phyloP scores from a whole-genome alignment of 345 rosid species.

The Luvunga scandens region DNA sequence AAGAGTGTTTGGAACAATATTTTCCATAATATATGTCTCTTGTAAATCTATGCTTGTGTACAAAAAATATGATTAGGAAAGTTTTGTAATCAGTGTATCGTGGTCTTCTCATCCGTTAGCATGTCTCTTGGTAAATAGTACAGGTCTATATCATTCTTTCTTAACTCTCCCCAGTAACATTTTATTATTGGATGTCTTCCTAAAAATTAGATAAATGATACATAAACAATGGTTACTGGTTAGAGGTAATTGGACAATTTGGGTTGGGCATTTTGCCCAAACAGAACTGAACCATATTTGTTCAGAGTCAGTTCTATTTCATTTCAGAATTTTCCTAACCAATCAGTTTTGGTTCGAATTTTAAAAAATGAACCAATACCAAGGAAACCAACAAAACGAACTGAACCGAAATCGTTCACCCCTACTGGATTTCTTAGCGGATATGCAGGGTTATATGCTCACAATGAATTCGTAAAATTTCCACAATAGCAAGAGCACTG shows the following conservation, averaged over 20 bases:
- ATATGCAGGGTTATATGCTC: not conserved
- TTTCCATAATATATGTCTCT: conserved; percentile 36
- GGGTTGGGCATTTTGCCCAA: not conserved
- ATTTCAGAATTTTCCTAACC: not conserved
- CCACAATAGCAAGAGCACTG: not conserved
- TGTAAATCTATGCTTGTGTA: conserved; percentile 41
- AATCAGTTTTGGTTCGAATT: not conserved
- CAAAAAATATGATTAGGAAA: conserved; percentile 45
- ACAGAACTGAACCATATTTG: not conserved
- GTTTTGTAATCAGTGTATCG: conserved; percentile 50
- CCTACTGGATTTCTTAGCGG: not conserved
- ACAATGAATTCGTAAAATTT: not conserved
- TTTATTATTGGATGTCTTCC: not conserved
- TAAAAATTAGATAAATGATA: not conserved
- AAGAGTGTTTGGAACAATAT: conserved; percentile 66
- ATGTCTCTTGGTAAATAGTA: conserved; percentile 27
- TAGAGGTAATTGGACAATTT: not conserved
- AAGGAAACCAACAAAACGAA: not conserved
- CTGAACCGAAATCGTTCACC: not conserved
- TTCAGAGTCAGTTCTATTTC: not conserved
- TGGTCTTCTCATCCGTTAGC: conserved; percentile 26
- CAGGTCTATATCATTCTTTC: conserved; percentile 14
- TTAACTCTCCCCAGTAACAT: not conserved
- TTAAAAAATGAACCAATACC: not conserved
- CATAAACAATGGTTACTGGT: not conserved